Base-by-base conservation (phyloP, 345 rosid genomes). In the Citrus mangshanensis region DNA sequence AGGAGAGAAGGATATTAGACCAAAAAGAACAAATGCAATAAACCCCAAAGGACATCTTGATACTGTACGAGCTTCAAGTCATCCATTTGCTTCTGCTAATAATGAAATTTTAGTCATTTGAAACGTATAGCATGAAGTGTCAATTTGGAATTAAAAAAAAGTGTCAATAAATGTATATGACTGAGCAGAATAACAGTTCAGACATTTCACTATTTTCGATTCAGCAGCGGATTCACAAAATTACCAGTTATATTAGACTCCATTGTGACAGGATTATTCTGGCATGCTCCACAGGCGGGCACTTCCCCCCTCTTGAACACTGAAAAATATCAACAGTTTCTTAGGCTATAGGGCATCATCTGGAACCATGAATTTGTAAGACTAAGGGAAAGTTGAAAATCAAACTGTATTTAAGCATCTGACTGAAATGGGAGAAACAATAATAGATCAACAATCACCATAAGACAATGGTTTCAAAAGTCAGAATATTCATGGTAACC, bases 271-370 rank as follows among this genome's bases (percentile, higher is more conserved):
- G 74, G 40, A 49, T 55, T 49, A 75, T 27, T 32, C 40, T 75
- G 80, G 46, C 62, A 30, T 25, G 64, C 71, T 64, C 77, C 78
- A 56, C 22, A 16, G 19, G 19, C 64, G 4, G 28, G 35, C 10
- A 27, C 77, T 42, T 72, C 77, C 67, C 54, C 75, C 70, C 10
- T 79, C 70, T 56, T 66, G 60, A 70, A 70, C 63, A 56, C 81
- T 79, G 80, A 70, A 82, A 24, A 55, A 49, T 58, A 35, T 30
- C 64, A 71, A 72, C 54, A 19, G 42, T 65, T 49, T 21, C 40
- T 51, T 30, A 6, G 32, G 8, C 19, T 24, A n/a, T 42, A 58
- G 62, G 56, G 46, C 27, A 28, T 55, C 34, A 38, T 28, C 25
- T 13, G 51, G 32, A 63, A 34, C 32, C 30, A 65, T 21, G 64